phyloP scores from a whole-genome alignment of 345 rosid genomes.

The Eutrema yunnanense region DNA sequence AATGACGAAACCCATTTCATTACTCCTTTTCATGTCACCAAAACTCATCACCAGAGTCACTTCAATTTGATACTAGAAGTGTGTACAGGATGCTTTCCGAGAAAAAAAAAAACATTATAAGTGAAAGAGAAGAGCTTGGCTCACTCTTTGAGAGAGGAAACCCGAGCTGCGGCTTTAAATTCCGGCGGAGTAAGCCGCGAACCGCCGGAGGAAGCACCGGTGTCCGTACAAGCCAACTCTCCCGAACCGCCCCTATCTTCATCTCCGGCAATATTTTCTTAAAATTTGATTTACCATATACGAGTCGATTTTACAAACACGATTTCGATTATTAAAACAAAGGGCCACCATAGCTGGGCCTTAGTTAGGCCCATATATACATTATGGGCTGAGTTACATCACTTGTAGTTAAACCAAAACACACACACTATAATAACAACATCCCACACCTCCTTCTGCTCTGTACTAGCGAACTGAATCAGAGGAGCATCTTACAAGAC shows the following conservation, averaged over 20 bases:
- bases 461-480: conserved; percentile 8
- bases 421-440: not conserved
- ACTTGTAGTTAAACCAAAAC: not conserved
- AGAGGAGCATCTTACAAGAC: conserved; percentile 17
- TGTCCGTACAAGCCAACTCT: not conserved
- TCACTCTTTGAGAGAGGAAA: conserved; percentile 18
- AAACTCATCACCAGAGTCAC: not conserved
- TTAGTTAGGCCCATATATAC: not conserved
- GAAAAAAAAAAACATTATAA: not conserved
- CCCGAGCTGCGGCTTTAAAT: not conserved
- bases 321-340: not conserved
- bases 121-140: conserved; percentile 11
- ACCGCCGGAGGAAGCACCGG: conserved; percentile 14
- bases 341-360: conserved; percentile 1
- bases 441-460: not conserved
- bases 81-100: not conserved
- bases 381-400: not conserved
- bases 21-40: not conserved
- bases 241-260: conserved; percentile 14
- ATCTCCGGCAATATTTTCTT: conserved; percentile 1
- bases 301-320: not conserved
- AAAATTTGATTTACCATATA: not conserved
- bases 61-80: not conserved
- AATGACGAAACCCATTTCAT: not conserved
- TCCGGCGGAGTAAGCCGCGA: not conserved